Conservation (phyloP, 2,329 filamentous ascomycete species). For the Clonostachys rosea region DNA sequence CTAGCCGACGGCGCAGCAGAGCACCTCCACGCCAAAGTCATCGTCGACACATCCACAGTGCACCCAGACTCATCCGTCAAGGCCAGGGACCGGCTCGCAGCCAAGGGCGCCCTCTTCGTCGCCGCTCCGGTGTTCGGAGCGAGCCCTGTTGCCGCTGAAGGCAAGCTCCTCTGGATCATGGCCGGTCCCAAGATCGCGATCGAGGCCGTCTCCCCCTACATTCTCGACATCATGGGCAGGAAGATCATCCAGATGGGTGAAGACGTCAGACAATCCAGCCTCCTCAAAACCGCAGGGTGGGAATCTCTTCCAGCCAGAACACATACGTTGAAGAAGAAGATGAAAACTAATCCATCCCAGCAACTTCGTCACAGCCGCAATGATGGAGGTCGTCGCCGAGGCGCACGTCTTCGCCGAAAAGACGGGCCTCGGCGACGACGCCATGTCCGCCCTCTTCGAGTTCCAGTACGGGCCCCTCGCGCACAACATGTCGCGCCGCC, state of each 20-base stretch:
- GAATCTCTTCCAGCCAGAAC: constrained; percentile 2
- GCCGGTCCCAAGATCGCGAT: constrained; percentile 32
- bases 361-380: constrained; percentile 42
- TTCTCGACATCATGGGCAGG: constrained; percentile 34
- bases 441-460: constrained; percentile 35
- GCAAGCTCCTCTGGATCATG: constrained; percentile 38
- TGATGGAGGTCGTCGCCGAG: constrained; percentile 44
- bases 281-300: constrained; percentile 43
- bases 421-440: constrained; percentile 28
- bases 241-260: constrained; percentile 34
- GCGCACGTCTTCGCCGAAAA: constrained; percentile 43
- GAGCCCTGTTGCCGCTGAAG: constrained; percentile 38
- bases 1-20: constrained; percentile 6
- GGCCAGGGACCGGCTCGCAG: constrained; percentile 17
- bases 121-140: constrained; percentile 45
- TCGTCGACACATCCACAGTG: constrained; percentile 46
- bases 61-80: constrained; percentile 34
- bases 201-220: constrained; percentile 24
- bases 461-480: constrained; percentile 30
- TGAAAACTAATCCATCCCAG: constrained; percentile 11
- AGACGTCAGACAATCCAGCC: constrained; percentile 33
- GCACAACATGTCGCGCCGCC: constrained; percentile 25
- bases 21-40: constrained; percentile 27
- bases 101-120: constrained; percentile 27
- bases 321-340: not conserved